Conservation (phyloP, 176 grass and related monocot species). For the Eleusine coracana region DNA sequence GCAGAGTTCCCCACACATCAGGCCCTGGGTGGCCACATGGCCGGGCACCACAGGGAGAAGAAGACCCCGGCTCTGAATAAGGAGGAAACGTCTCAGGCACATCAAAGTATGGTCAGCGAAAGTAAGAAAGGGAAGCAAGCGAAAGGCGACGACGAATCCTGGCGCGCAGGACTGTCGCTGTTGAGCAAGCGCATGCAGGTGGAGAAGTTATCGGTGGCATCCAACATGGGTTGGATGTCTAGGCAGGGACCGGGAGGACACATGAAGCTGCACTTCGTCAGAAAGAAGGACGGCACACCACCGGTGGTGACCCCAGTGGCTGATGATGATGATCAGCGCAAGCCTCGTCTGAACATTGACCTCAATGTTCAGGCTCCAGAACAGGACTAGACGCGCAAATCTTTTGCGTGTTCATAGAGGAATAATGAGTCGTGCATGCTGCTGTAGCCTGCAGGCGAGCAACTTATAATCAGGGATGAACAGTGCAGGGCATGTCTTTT, state of each 20-base stretch:
- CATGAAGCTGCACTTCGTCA: background rate
- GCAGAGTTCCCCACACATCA: conserved; percentile 38
- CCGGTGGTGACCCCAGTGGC: background rate
- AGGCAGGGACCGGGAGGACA: background rate
- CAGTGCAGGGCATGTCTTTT: conserved; percentile 10
- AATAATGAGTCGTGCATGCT: conserved; percentile 14
- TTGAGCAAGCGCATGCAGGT: background rate
- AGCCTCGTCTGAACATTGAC: conserved; percentile 21
- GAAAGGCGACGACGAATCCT: background rate
- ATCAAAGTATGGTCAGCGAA: background rate
- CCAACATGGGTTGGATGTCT: background rate
- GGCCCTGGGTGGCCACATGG: conserved; percentile 54
- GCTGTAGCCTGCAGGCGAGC: background rate
- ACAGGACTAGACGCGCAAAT: conserved; percentile 36
- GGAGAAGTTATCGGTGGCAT: background rate
- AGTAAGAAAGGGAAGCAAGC: background rate
- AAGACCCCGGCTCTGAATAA: background rate
- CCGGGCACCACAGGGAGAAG: conserved; percentile 39
- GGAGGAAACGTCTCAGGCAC: background rate
- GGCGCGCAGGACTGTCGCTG: background rate
- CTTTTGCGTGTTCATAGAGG: conserved; percentile 8
- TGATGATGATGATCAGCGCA: background rate
- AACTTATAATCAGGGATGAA: background rate
- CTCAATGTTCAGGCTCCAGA: conserved; percentile 32
- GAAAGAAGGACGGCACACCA: background rate